Evolutionary conservation across 148 eudicot species (phyloP), one percentile per base, ranked within the genome.

Genomic region (Simmondsia chinensis): DNA sequence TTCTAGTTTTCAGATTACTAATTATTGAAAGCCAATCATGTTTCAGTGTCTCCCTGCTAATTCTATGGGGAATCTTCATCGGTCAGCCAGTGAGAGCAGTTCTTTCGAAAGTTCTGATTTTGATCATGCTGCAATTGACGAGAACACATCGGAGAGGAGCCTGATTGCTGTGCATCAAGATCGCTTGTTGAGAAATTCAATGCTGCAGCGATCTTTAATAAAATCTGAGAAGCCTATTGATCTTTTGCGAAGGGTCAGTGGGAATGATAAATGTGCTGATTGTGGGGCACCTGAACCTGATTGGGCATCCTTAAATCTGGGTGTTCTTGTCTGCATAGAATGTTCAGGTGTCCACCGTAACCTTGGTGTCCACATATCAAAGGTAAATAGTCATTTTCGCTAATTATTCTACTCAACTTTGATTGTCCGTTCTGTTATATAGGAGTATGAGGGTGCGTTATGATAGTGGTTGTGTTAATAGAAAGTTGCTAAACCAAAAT

Each of bases 301-400:
- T 63, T 91, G 97, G 97, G 97, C 97, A 47, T 91, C 95, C 63
- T 80, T 91, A 61, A 91, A 91, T 70, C 70, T 91, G 17, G 97
- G 97, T 13, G 84, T 91, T 48, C 94, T 91, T 67, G 87, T 91
- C 35, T 91, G 97, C 80, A 91, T 91, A 30, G 97, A 91, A 57
- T 91, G 97, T 75, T 91, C 97, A 18, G 97, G 97, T 40, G 97
- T 91, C 32, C 97, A 91, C 67, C 93, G 97, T 46, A 91, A 91
- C 65, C 97, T 91, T 29, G 97, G 97, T 43, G 97, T 91, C 65
- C 97, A 91, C 63, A 82, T 91, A 74, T 91, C 97, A 21, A 91
- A 91, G 94, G 97, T 91, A 62, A 51, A 60, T n/a, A n/a, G n/a
- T n/a, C n/a, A n/a, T n/a, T n/a, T n/a, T n/a, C n/a, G n/a, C n/a